These are phyloP conservation scores for Aspergillus niger DNA, from an alignment of 2,329 filamentous ascomycete genomes.

Conservation along the genomic window DNA sequence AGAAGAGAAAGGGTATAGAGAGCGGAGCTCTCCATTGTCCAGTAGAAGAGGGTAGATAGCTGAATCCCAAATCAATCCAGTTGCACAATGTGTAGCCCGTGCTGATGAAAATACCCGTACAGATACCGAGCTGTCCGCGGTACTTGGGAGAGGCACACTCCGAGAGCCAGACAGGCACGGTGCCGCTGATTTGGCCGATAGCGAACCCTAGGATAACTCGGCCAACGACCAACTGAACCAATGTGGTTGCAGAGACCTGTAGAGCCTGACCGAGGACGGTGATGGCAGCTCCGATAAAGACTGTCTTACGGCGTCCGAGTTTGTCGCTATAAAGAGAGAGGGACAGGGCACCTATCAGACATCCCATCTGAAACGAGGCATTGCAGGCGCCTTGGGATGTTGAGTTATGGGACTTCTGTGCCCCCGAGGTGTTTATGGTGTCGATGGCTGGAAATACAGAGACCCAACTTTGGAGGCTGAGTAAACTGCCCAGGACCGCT, in stretches of 20 bases:
- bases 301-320: constrained; percentile 48
- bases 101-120: constrained; percentile 44
- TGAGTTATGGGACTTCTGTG: constrained; percentile 46
- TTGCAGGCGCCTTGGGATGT: constrained; percentile 39
- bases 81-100: constrained; percentile 46
- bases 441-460: constrained; percentile 51
- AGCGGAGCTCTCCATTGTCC: constrained; percentile 41
- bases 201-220: constrained; percentile 49
- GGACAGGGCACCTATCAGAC: constrained; percentile 49
- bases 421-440: constrained; percentile 46
- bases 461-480: constrained; percentile 36
- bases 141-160: constrained; percentile 18
- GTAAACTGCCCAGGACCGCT: constrained; percentile 39
- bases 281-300: constrained; percentile 43
- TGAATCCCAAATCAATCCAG: constrained; percentile 49
- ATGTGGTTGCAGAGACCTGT: constrained; percentile 47
- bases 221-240: constrained; percentile 50
- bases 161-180: constrained; percentile 48
- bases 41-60: constrained; percentile 24
- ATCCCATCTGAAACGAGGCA: constrained; percentile 47
- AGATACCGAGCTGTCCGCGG: constrained; percentile 22
- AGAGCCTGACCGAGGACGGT: constrained; percentile 50
- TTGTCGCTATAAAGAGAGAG: constrained; percentile 50
- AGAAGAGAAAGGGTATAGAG: constrained; percentile 33
- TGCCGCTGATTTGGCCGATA: constrained; percentile 46